Evolutionary conservation across 495 filamentous ascomycete species (phyloP).

Genomic region (Penicillium manginii): DNA sequence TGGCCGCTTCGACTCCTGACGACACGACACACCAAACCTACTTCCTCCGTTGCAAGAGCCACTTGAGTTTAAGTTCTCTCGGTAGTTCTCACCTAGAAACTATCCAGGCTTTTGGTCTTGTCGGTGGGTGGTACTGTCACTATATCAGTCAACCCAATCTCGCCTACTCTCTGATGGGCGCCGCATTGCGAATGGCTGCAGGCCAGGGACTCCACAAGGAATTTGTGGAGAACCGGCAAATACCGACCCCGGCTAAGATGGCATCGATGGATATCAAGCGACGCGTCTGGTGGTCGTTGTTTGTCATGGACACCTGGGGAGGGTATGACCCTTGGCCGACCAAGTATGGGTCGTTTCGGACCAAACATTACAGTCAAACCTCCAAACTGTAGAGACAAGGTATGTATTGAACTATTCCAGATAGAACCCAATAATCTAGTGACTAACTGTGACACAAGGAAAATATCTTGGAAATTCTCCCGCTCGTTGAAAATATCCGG

Average conservation of each 20-base stretch:
- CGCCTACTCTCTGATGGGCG: constrained; percentile 56
- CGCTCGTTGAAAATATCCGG: constrained; percentile 75
- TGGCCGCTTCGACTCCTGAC: constrained; percentile 69
- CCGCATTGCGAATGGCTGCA: constrained; percentile 68
- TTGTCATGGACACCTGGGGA: constrained; percentile 81
- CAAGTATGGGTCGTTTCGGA: constrained; percentile 74
- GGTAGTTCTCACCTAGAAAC: constrained; percentile 71
- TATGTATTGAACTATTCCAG: constrained; percentile 28
- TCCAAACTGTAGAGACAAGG: constrained; percentile 63
- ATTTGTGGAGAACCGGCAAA: constrained; percentile 51
- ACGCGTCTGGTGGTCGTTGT: constrained; percentile 79
- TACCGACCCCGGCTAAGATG: constrained; percentile 31
- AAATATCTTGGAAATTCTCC: constrained; percentile 62
- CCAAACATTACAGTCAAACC: constrained; percentile 72
- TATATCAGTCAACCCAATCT: constrained; percentile 77
- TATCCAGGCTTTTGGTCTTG: constrained; percentile 67
- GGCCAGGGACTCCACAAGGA: constrained; percentile 78
- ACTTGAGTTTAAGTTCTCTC: constrained; percentile 49
- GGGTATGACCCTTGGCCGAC: constrained; percentile 75
- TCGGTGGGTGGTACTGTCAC: constrained; percentile 76
- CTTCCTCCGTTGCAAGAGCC: constrained; percentile 70
- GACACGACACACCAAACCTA: constrained; percentile 74
- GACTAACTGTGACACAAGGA: constrained; percentile 41
- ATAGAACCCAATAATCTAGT: constrained; percentile 25
- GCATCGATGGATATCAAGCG: constrained; percentile 61